phyloP scores from a whole-genome alignment of 2,329 filamentous ascomycete species.

The Aspergillus sp. region DNA sequence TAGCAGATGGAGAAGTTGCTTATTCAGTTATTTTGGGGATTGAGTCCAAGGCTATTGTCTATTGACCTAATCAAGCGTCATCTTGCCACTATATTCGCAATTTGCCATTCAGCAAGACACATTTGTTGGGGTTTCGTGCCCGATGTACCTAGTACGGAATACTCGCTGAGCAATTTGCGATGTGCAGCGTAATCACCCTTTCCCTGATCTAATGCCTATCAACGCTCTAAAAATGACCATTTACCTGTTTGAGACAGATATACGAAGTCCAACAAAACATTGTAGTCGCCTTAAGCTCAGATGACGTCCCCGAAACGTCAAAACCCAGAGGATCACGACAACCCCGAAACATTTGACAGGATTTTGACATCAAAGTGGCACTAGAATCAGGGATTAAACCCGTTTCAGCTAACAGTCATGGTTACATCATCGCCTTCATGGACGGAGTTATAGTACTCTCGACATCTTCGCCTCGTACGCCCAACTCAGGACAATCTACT shows the following conservation, averaged over 20 bases:
- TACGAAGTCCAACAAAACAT: too few relatives aligned
- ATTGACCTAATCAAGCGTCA: conserved; percentile 2
- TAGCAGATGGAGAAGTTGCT: not conserved
- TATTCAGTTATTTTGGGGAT: not conserved
- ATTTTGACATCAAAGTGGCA: not conserved
- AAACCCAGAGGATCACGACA: not conserved
- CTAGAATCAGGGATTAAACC: too few relatives aligned
- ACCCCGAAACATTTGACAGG: not conserved
- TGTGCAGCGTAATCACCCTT: too few relatives aligned
- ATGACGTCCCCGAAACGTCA: not conserved
- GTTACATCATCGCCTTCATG: not conserved
- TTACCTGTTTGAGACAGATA: too few relatives aligned
- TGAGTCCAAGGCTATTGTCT: not conserved
- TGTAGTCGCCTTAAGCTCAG: not conserved
- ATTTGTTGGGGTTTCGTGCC: too few relatives aligned
- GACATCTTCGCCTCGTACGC: not conserved
- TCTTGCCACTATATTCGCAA: not conserved
- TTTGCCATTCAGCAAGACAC: too few relatives aligned
- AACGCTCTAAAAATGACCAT: too few relatives aligned
- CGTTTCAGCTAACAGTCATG: not conserved
- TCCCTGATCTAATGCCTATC: too few relatives aligned
- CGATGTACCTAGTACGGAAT: too few relatives aligned
- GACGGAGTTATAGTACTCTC: not conserved
- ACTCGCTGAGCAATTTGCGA: too few relatives aligned
- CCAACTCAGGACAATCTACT: not conserved